These are phyloP conservation scores for Colletotrichum liaoningense DNA, from an alignment of 2,329 filamentous ascomycete genomes.

Conservation along the genomic window DNA sequence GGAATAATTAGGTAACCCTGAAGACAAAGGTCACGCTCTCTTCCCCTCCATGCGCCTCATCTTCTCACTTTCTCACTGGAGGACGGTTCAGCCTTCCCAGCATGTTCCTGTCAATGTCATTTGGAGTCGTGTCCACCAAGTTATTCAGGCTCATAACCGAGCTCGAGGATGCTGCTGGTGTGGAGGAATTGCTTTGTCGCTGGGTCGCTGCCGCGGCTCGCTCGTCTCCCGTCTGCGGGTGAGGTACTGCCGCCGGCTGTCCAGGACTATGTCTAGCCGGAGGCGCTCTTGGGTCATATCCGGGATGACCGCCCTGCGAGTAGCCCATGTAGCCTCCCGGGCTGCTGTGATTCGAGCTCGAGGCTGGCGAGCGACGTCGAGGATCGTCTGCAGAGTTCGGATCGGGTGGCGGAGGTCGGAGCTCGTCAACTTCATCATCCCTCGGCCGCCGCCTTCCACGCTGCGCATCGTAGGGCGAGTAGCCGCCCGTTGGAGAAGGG, in stretches of 20 bases:
- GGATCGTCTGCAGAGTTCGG: constrained; percentile 58
- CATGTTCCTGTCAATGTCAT: constrained; percentile 68
- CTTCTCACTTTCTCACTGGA: constrained; percentile 37
- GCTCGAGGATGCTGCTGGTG: constrained; percentile 39
- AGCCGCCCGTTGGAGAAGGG: constrained; percentile 57
- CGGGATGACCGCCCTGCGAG: constrained; percentile 10
- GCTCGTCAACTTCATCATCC: constrained; percentile 54
- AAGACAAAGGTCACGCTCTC: background rate
- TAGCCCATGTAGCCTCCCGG: constrained; percentile 48
- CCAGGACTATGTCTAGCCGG: constrained; percentile 51
- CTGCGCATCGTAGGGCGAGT: constrained; percentile 51
- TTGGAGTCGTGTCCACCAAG: constrained; percentile 55
- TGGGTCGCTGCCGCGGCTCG: constrained; percentile 51
- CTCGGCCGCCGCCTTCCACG: constrained; percentile 50
- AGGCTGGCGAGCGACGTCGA: constrained; percentile 62
- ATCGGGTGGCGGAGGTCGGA: constrained; percentile 58
- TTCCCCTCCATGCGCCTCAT: background rate
- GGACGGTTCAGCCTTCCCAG: constrained; percentile 59
- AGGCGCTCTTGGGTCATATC: constrained; percentile 28
- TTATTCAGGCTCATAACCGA: constrained; percentile 67
- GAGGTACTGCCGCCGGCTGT: constrained; percentile 49
- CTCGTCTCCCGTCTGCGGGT: constrained; percentile 47
- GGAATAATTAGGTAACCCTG: constrained; percentile 2
- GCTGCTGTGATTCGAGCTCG: constrained; percentile 60
- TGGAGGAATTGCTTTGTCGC: constrained; percentile 47